These are phyloP conservation scores for Bacidia gigantensis DNA, from an alignment of 495 filamentous ascomycete species.

Conservation along the genomic window DNA sequence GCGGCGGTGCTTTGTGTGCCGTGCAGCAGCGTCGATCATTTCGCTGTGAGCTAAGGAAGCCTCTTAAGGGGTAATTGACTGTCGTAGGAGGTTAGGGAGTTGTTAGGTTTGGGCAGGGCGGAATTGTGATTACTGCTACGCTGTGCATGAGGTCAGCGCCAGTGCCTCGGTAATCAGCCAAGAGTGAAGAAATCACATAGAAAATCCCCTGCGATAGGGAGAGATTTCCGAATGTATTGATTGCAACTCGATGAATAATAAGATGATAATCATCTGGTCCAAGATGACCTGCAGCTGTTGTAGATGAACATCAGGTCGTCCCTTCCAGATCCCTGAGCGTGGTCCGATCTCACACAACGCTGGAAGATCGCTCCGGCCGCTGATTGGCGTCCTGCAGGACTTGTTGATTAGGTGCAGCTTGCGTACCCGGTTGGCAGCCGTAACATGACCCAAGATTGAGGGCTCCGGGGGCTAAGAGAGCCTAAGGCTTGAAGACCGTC, in stretches of 20 bases:
- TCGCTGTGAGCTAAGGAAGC: neutral
- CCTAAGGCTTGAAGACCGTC: no score
- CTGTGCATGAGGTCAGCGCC: neutral
- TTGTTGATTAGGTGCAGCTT: neutral
- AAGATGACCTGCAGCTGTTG: no score
- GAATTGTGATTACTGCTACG: neutral
- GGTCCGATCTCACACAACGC: neutral
- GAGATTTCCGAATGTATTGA: neutral
- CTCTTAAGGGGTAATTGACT: no score
- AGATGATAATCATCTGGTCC: no score
- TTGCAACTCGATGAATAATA: no score
- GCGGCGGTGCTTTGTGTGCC: neutral
- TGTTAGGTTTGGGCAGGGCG: neutral
- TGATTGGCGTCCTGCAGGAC: neutral
- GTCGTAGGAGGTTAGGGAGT: neutral
- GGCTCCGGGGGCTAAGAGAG: no score
- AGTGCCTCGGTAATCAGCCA: neutral
- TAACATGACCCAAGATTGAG: neutral
- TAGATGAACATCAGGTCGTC: no score
- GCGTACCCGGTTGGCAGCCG: neutral
- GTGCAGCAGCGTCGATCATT: conserved; percentile 4
- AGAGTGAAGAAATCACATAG: neutral
- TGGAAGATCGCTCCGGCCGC: neutral
- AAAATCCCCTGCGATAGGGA: neutral
- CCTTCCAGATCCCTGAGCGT: neutral